phyloP scores from a whole-genome alignment of 805 yeast genomes.

The Myxozyma udenii region DNA sequence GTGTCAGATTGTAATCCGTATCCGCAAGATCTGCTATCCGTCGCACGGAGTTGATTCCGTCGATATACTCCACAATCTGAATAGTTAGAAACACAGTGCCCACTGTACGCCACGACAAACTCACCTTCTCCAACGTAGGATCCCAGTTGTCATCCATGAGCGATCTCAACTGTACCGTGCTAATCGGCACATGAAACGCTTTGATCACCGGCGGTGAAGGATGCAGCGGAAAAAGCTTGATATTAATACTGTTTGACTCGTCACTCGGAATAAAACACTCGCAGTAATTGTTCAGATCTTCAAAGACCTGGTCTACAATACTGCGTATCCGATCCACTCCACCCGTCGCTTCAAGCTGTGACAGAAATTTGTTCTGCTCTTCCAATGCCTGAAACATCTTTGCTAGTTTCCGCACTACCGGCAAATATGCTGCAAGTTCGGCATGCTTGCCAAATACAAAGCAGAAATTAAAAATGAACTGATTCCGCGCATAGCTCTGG shows the following conservation, averaged over 20 bases:
- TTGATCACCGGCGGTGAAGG: conserved; percentile 74
- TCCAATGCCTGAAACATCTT: conserved; percentile 82
- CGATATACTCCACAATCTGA: conserved; percentile 69
- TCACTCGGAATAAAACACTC: conserved; percentile 95
- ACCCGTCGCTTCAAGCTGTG: conserved; percentile 36
- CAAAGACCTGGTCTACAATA: conserved; percentile 83
- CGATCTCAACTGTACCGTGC: conserved; percentile 70
- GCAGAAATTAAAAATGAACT: conserved; percentile 88
- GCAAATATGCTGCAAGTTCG: conserved; percentile 81
- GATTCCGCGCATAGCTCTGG: conserved; percentile 77
- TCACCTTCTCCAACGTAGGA: conserved; percentile 77
- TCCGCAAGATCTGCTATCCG: conserved; percentile 75
- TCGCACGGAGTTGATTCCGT: conserved; percentile 82
- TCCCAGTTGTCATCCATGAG: conserved; percentile 93
- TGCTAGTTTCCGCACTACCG: conserved; percentile 78
- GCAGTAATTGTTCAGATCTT: conserved; percentile 89
- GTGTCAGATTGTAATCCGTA: conserved; percentile 73
- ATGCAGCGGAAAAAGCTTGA: conserved; percentile 86
- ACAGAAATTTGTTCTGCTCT: conserved; percentile 77
- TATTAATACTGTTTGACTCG: conserved; percentile 82
- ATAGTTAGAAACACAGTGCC: too few relatives aligned
- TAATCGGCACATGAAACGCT: conserved; percentile 85
- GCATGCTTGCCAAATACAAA: conserved; percentile 83
- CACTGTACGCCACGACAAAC: too few relatives aligned
- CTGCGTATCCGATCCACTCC: conserved; percentile 50